phyloP scores from a whole-genome alignment of 176 grass and related monocot species.

The Puccinellia tenuiflora region DNA sequence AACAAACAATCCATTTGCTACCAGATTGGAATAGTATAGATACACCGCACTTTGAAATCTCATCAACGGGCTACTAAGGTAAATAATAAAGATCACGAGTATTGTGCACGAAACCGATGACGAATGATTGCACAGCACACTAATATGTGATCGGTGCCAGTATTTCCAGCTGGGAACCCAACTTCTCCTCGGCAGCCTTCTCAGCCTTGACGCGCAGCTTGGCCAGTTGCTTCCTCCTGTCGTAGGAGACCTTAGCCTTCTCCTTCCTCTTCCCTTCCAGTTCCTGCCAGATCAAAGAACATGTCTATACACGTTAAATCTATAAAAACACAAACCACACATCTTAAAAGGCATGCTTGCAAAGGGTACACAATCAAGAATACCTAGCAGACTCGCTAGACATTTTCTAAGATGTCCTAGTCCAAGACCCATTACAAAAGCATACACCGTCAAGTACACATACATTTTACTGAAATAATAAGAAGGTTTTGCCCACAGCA shows the following conservation, averaged over 20 bases:
- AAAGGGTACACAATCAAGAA: not conserved
- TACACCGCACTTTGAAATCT: not conserved
- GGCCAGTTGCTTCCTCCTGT: slow-evolving; percentile 55
- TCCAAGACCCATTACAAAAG: too few species aligned
- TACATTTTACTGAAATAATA: not conserved
- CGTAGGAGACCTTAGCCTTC: slow-evolving; percentile 39
- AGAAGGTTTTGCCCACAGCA: not conserved
- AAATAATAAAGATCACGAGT: not conserved
- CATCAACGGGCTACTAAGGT: not conserved
- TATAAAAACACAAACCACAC: not conserved
- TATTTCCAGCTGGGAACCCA: slow-evolving; percentile 38
- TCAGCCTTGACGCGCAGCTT: slow-evolving; percentile 51
- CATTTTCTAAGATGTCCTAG: too few species aligned
- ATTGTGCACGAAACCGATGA: not conserved
- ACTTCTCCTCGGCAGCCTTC: slow-evolving; percentile 52
- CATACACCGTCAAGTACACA: too few species aligned
- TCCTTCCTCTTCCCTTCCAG: slow-evolving; percentile 60
- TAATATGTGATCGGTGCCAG: not conserved
- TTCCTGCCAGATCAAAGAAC: slow-evolving; percentile 29
- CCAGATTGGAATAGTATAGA: not conserved
- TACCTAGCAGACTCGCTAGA: not conserved
- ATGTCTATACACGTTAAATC: too few species aligned
- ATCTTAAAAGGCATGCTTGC: not conserved
- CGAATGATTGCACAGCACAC: not conserved
- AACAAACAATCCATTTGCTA: slow-evolving; percentile 9